Percentiles rank a stretch among this genome's conserved stretches.
Conservation (phyloP, 495 filamentous ascomycete species). For the Penicillium angulare region DNA sequence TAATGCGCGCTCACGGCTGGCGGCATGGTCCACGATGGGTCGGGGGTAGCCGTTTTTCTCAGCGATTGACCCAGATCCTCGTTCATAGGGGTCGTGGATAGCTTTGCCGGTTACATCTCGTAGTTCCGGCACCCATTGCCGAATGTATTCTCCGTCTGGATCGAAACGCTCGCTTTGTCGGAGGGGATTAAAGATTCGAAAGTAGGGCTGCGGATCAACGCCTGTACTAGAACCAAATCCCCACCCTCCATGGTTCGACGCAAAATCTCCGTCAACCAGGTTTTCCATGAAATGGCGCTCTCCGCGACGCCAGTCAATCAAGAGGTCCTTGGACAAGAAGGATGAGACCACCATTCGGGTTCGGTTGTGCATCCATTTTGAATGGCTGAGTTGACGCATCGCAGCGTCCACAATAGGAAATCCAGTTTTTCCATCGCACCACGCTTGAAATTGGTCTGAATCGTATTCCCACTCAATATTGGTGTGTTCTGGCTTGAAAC, state of each 20-base stretch:
- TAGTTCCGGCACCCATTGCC: conserved; percentile 63
- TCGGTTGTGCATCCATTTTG: conserved; percentile 88
- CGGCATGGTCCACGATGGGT: conserved; percentile 72
- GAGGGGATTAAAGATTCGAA: conserved; percentile 85
- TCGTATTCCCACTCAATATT: conserved; percentile 83
- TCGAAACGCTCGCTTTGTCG: conserved; percentile 83
- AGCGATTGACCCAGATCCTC: conserved; percentile 57
- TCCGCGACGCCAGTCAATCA: conserved; percentile 88
- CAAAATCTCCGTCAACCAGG: conserved; percentile 89
- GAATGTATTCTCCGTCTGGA: conserved; percentile 55
- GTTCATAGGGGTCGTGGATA: conserved; percentile 76
- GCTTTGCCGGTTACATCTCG: conserved; percentile 56
- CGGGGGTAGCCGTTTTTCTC: conserved; percentile 70
- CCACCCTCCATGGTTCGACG: conserved; percentile 91
- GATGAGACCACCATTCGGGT: conserved; percentile 85
- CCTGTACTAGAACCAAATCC: conserved; percentile 78
- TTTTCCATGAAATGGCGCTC: conserved; percentile 88
- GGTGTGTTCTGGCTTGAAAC: conserved; percentile 84
- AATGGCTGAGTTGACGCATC: conserved; percentile 75
- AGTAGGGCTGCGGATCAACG: conserved; percentile 90
- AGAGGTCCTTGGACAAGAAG: conserved; percentile 82
- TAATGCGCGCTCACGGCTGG: conserved; percentile 62
- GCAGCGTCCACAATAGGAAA: conserved; percentile 89
- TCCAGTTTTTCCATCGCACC: conserved; percentile 77
- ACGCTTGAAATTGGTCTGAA: conserved; percentile 62